Evolutionary conservation across 2,329 filamentous ascomycete species (phyloP).

Genomic region (Tolypocladium inflatum): DNA sequence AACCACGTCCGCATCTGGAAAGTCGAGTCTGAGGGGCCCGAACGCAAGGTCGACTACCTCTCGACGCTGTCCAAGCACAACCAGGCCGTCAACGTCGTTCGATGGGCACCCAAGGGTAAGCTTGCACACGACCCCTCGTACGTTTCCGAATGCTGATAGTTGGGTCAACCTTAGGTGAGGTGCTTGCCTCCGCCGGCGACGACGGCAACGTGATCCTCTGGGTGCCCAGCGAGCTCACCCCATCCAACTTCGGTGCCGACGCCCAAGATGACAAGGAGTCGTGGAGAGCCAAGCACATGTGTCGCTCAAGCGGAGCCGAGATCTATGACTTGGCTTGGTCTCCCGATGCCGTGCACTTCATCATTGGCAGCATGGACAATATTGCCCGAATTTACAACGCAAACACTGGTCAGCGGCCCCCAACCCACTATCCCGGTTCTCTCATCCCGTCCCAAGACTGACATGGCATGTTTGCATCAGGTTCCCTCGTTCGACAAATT

Average conservation of each 20-base stretch:
- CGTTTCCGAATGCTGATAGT: slow-evolving; percentile 2
- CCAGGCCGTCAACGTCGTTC: slow-evolving; percentile 94
- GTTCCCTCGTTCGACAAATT: slow-evolving; percentile 73
- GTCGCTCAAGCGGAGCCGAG: slow-evolving; percentile 84
- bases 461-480: slow-evolving; percentile 17
- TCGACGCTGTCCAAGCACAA: slow-evolving; percentile 89
- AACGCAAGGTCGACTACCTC: slow-evolving; percentile 83
- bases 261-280: slow-evolving; percentile 87
- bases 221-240: slow-evolving; percentile 75
- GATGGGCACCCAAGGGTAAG: slow-evolving; percentile 87
- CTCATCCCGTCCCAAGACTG: not conserved
- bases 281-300: slow-evolving; percentile 98
- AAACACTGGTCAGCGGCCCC: slow-evolving; percentile 57
- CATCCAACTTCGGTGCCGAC: slow-evolving; percentile 69
- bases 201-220: slow-evolving; percentile 96
- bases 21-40: slow-evolving; percentile 74
- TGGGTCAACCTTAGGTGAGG: slow-evolving; percentile 54
- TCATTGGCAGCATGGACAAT: slow-evolving; percentile 99
- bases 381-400: slow-evolving; percentile 95
- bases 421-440: slow-evolving; percentile 1
- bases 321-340: slow-evolving; percentile 99
- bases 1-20: slow-evolving; percentile 96
- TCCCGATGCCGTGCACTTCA: slow-evolving; percentile 91
- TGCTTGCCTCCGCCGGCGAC: slow-evolving; percentile 89
- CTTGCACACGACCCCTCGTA: not conserved